phyloP scores from a whole-genome alignment of 139 green algal species.

The Nannochloris sp. region DNA sequence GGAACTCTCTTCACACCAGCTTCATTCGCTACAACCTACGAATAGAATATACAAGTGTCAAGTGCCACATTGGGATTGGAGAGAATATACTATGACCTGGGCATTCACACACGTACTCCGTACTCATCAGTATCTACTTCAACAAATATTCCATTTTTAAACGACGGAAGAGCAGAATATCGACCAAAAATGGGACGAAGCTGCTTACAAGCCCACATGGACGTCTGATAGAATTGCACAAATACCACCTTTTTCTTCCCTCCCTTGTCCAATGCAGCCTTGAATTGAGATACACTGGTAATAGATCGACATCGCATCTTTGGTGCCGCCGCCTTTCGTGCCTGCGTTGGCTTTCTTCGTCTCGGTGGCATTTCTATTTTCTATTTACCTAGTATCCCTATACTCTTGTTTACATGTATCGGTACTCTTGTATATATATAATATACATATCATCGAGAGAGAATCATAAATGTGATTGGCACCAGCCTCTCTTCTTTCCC shows the following conservation, averaged over 20 bases:
- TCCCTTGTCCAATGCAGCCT: conserved; percentile 5
- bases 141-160: conserved; percentile 12
- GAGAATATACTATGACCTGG: neutral
- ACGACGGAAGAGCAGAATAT: conserved; percentile 6
- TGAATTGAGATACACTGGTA: neutral
- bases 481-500: neutral
- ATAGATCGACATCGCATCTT: conserved; percentile 3
- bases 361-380: conserved; percentile 1
- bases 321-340: neutral
- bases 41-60: neutral
- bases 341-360: neutral
- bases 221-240: conserved; percentile 10
- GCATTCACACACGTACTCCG: neutral
- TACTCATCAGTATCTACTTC: conserved; percentile 15
- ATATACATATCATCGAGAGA: neutral
- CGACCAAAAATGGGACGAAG: conserved; percentile 8
- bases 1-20: conserved; percentile 4
- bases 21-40: conserved; percentile 5
- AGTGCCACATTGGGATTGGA: neutral
- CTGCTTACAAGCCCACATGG: conserved; percentile 8
- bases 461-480: conserved; percentile 13
- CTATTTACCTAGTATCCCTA: too few relatives aligned
- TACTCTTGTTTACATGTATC: too few relatives aligned
- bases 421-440: too few relatives aligned
- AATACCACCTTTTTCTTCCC: conserved; percentile 6